phyloP scores from a whole-genome alignment of 768 basidiomycete genomes.

The Podaxis mareebaensis region DNA sequence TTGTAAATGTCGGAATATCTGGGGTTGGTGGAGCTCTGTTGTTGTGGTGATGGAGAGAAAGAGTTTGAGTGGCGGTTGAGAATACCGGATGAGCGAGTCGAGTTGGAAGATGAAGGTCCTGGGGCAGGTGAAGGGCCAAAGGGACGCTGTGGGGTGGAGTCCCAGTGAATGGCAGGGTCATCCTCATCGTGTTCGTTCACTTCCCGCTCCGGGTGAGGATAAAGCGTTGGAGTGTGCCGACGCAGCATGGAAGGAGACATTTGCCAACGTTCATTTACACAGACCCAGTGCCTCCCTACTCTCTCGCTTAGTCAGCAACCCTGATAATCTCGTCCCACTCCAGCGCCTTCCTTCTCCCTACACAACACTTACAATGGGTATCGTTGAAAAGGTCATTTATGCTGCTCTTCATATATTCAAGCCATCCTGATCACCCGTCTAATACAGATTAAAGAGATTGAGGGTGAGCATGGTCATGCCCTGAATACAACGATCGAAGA shows the following conservation, averaged over 20 bases:
- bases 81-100: slow-evolving; percentile 28
- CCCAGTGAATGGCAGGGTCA: slow-evolving; percentile 49
- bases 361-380: slow-evolving; percentile 63
- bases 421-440: slow-evolving; percentile 12
- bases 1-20: slow-evolving; percentile 67
- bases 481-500: background rate
- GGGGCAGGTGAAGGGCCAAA: slow-evolving; percentile 35
- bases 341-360: background rate
- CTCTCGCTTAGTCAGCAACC: slow-evolving; percentile 8
- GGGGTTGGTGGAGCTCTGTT: slow-evolving; percentile 23
- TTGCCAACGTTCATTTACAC: background rate
- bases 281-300: background rate
- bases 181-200: slow-evolving; percentile 42
- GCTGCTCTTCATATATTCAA: background rate
- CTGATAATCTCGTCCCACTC: background rate
- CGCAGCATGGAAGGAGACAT: slow-evolving; percentile 33
- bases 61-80: slow-evolving; percentile 28
- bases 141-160: slow-evolving; percentile 31
- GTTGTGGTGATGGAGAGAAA: slow-evolving; percentile 22
- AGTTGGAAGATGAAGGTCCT: slow-evolving; percentile 29
- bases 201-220: slow-evolving; percentile 54
- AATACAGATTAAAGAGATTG: slow-evolving; percentile 88
- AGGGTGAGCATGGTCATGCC: slow-evolving; percentile 58
- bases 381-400: slow-evolving; percentile 79
- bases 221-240: slow-evolving; percentile 69